These are phyloP conservation scores for Telopea speciosissima DNA, from an alignment of 177 flowering plant genomes.

Conservation along the genomic window DNA sequence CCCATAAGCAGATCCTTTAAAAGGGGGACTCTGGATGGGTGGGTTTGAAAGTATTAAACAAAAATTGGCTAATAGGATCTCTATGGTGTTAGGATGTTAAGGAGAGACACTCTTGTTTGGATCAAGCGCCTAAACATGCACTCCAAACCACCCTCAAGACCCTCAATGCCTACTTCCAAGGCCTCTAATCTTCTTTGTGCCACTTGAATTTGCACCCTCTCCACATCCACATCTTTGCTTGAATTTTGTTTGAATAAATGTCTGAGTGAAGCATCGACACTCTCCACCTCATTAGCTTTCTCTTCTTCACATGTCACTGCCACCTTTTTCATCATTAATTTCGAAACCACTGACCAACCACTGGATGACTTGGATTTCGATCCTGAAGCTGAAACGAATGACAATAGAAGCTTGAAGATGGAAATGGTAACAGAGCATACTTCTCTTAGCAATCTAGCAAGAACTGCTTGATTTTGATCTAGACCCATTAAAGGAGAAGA, in stretches of 20 bases:
- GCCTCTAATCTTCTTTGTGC: constrained; percentile 14
- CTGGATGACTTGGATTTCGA: constrained; percentile 11
- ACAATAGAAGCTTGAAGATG: constrained; percentile 17
- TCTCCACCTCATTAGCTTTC: constrained; percentile 23
- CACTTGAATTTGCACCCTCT: background rate
- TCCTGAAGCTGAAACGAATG: constrained; percentile 18
- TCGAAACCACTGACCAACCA: constrained; percentile 27
- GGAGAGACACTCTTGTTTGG: constrained; percentile 29
- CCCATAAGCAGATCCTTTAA: background rate
- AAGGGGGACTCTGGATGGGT: background rate
- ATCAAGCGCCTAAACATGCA: constrained; percentile 23
- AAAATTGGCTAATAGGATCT: background rate
- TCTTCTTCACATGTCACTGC: constrained; percentile 8
- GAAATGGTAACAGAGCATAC: constrained; percentile 18
- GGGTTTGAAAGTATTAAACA: background rate
- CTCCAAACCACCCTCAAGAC: constrained; percentile 24
- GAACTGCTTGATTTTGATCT: constrained; percentile 15
- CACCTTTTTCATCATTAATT: constrained; percentile 15
- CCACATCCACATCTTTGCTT: background rate
- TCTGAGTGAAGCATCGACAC: constrained; percentile 13
- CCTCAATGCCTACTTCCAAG: constrained; percentile 14
- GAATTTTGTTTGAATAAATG: background rate
- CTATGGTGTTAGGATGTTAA: constrained; percentile 24
- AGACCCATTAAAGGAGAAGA: background rate
- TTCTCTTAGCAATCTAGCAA: constrained; percentile 22